Evolutionary conservation across 1,139 yeast genomes (phyloP), one percentile per base, ranked within the genome.

Genomic region (Torulaspora globosa): DNA sequence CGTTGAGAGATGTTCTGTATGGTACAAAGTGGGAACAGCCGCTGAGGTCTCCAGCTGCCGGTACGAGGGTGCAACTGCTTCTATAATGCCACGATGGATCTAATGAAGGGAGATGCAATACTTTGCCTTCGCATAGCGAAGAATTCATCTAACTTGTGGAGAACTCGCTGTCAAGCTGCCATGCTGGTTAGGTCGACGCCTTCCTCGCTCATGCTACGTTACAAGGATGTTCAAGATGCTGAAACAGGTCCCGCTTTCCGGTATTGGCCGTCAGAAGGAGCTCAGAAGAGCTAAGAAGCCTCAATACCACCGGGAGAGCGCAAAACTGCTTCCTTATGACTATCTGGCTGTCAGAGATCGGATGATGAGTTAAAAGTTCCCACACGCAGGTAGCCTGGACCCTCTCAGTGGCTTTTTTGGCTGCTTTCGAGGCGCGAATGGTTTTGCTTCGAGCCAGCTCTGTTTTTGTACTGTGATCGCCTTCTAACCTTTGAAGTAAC

Each of bases 401-500:
- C 11, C 10, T 10, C 8, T 21, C 34, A 19, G 28, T 28, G 28
- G 40, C 34, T 27, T 15, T n/a, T 19, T 1, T 12, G 3, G 11
- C 14, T 5, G 26, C 14, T 16, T 31, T 23, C n/a, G 15, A 8
- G 15, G 30, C 41, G 36, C 42, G 36, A 39, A 30, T 24, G 8
- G 36, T 5, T 31, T 40, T 32, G 16, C 28, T 11, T 24, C 32
- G 29, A 19, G n/a, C 23, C 5, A 32, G 15, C 34, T 35, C 21
- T 23, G 27, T 37, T 29, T 33, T 27, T 43, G 39, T 34, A 29
- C 28, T 32, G 23, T 19, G 35, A 23, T 27, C 31, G 30, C 33
- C 16, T 23, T 23, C 30, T 44, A 19, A 16, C 12, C 41, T 33
- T 33, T 32, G 29, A 26, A 39, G 21, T 21, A 41, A 41, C 44